Conservation (phyloP, 2,329 filamentous ascomycete genomes). For the Fusarium chuoi region DNA sequence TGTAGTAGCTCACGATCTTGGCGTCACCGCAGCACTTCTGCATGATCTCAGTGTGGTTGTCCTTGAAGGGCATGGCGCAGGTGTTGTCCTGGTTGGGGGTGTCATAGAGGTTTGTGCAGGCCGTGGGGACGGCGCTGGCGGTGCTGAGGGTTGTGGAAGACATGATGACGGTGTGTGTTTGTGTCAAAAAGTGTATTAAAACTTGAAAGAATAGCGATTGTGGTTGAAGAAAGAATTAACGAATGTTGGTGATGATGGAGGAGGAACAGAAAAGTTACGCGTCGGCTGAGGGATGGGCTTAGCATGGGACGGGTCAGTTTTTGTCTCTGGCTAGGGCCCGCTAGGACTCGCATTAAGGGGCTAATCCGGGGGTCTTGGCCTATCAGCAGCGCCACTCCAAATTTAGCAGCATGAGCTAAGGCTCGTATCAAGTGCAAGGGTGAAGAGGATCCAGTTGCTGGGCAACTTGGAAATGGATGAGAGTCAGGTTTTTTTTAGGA, state of each 20-base stretch:
- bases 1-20: constrained; percentile 56
- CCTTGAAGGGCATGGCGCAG: constrained; percentile 55
- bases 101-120: constrained; percentile 49
- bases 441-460: constrained; percentile 23
- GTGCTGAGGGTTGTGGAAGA: constrained; percentile 32
- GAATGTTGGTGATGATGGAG: constrained; percentile 13
- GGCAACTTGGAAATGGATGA: constrained; percentile 21
- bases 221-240: constrained; percentile 6
- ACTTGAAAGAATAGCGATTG: constrained; percentile 4
- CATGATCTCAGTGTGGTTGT: constrained; percentile 56
- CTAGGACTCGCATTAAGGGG: constrained; percentile 23
- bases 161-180: constrained; percentile 40
- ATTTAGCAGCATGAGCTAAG: constrained; percentile 24
- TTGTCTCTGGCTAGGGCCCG: constrained; percentile 19
- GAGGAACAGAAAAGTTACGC: not conserved
- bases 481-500: not conserved
- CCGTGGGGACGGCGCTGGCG: constrained; percentile 12
- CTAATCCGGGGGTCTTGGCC: constrained; percentile 28
- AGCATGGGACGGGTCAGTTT: constrained; percentile 1
- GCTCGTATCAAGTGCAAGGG: constrained; percentile 27
- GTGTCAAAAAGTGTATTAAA: not conserved
- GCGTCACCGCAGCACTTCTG: constrained; percentile 57
- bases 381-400: constrained; percentile 15
- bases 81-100: constrained; percentile 56
- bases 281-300: not conserved